Base-by-base conservation (phyloP, 2,329 filamentous ascomycete species). In the Fusarium hostae region DNA sequence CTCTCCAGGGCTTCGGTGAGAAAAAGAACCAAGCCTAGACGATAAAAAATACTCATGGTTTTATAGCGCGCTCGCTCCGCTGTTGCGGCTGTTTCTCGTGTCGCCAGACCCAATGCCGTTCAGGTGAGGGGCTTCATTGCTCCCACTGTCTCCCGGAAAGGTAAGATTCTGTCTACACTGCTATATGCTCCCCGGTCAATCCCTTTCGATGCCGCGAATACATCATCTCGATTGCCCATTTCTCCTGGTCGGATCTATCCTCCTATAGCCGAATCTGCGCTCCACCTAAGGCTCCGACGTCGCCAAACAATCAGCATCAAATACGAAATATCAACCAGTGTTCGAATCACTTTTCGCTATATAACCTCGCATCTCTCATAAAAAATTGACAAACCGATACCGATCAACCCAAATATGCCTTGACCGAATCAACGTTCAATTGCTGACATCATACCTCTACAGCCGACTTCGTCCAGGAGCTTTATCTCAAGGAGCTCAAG, bases 381-480 rank as follows among this genome's bases (percentile, higher is more conserved):
- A 28, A 40, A 39, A 24, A 48, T 32, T 30, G n/a, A 16, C 47
- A 28, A 39, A 26, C 24, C 30, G 32, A 41, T 40, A 35, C 16
- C 28, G 22, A 61, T 39, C 26, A 34, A 35, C 26, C n/a, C 39
- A 71, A 54, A n/a, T 37, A 34, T 50, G 20, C 40, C 58, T 43
- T 30, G n/a, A 22, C 24, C 26, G 30, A 37, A 58, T 63, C 28
- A 22, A 43, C 40, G 59, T 32, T 59, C 69, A 71, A 73, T 55
- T 71, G 68, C 76, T 81, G 77, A 81, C 77, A 56, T 57, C 32
- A 67, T 57, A 59, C 63, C 68, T 44, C 58, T 56, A 73, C 81
- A 98, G 96, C 94, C 90, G 96, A 99, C 84, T 90, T 97, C 79
- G 94, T 99, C 78, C 96, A 98, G 86, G 95, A 98, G 82, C 90